phyloP scores from a whole-genome alignment of 1,139 yeast species.

The Suhomyces kunorum region DNA sequence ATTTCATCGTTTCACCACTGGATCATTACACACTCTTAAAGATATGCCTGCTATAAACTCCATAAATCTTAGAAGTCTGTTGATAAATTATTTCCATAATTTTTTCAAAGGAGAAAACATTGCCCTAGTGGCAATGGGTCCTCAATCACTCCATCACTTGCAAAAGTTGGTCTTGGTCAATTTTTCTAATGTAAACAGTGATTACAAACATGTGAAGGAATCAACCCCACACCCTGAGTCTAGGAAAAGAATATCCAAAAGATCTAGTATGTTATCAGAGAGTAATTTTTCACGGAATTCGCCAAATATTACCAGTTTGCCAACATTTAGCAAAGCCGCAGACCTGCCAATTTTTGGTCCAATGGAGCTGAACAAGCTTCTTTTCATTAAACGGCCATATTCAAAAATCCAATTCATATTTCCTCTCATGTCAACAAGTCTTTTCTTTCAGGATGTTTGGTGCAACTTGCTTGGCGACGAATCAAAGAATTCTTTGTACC shows the following conservation, averaged over 20 bases:
- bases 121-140: constrained; percentile 60
- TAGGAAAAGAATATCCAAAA: not conserved
- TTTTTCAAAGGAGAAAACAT: constrained; percentile 44
- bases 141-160: constrained; percentile 59
- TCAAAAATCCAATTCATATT: constrained; percentile 36
- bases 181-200: constrained; percentile 34
- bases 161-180: constrained; percentile 49
- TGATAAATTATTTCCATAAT: constrained; percentile 29
- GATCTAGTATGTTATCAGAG: not conserved
- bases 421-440: constrained; percentile 27
- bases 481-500: constrained; percentile 44
- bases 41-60: constrained; percentile 18
- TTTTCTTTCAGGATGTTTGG: constrained; percentile 47
- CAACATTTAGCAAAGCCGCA: too few species aligned
- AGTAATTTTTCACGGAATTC: too few species aligned
- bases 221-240: too few species aligned
- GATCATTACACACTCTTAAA: constrained; percentile 37
- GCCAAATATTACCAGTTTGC: too few species aligned
- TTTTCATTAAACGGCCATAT: constrained; percentile 10
- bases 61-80: constrained; percentile 22
- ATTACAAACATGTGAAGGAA: not conserved
- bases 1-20: constrained; percentile 51
- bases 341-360: too few species aligned
- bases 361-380: constrained; percentile 6
- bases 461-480: constrained; percentile 65